Conservation (phyloP, 257 asterid genomes). For the Petunia secreta region DNA sequence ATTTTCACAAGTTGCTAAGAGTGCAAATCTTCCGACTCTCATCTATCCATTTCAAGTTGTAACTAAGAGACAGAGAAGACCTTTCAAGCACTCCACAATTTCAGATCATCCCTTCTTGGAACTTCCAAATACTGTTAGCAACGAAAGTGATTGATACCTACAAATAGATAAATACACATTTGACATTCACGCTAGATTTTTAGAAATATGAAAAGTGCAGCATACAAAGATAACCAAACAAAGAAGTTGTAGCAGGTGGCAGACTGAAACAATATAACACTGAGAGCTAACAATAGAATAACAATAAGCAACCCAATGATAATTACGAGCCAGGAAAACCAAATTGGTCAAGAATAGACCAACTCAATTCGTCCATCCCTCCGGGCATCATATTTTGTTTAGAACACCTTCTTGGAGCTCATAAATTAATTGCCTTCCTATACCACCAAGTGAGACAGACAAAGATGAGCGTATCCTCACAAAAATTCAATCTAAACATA, state of each 20-base stretch:
- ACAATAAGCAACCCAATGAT: not conserved
- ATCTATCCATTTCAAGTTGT: slow-evolving; percentile 60
- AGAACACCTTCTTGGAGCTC: not conserved
- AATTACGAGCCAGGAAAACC: too few relatives aligned
- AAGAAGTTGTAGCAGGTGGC: not conserved
- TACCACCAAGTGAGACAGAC: too few relatives aligned
- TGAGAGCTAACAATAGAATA: not conserved
- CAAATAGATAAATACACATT: slow-evolving; percentile 7
- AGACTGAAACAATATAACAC: not conserved
- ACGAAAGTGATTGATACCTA: slow-evolving; percentile 96
- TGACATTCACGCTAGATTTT: not conserved
- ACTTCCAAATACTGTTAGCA: slow-evolving; percentile 87
- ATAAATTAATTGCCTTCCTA: not conserved
- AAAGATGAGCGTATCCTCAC: too few relatives aligned
- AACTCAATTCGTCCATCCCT: not conserved
- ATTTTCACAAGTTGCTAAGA: not conserved
- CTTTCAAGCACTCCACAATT: slow-evolving; percentile 88
- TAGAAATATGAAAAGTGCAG: not conserved
- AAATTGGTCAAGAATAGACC: too few relatives aligned
- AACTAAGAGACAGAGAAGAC: slow-evolving; percentile 77
- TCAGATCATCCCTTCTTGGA: slow-evolving; percentile 97
- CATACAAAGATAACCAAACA: not conserved
- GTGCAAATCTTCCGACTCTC: not conserved
- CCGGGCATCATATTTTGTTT: not conserved
- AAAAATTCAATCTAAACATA: too few relatives aligned